phyloP scores from a whole-genome alignment of 345 rosid species.

The Eucalyptus marginata region DNA sequence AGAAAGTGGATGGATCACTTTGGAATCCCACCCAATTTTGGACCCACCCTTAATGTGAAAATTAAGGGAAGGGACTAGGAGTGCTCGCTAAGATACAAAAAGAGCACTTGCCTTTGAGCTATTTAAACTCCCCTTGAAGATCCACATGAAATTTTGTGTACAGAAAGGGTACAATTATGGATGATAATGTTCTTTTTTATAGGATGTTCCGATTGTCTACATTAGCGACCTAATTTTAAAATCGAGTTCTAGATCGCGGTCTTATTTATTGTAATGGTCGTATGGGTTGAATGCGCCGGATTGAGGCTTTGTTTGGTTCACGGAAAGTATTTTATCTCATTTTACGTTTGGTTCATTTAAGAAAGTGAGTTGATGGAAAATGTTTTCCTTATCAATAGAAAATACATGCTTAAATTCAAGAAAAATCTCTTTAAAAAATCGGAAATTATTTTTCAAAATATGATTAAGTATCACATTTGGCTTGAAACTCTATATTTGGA shows the following conservation, averaged over 20 bases:
- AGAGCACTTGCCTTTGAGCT: background rate
- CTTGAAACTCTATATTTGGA: no score
- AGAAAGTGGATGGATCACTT: background rate
- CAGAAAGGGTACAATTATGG: background rate
- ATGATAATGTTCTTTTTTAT: background rate
- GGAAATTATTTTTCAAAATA: no score
- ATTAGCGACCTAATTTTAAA: background rate
- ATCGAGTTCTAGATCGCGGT: accelerated
- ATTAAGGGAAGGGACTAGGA: background rate
- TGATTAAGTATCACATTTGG: no score
- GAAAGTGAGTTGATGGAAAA: background rate
- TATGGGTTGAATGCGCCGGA: background rate
- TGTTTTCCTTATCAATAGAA: background rate
- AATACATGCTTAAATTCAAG: no score
- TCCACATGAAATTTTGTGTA: background rate
- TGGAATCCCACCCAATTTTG: background rate
- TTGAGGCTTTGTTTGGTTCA: background rate
- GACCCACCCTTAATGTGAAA: background rate
- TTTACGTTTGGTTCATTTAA: accelerated
- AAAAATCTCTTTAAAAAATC: no score
- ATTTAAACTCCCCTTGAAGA: background rate
- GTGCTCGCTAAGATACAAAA: background rate
- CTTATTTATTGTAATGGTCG: background rate
- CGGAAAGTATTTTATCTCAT: no score
- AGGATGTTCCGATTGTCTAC: background rate